Evolutionary conservation across 2,329 filamentous ascomycete species (phyloP).

Genomic region (Phyllosticta citriasiana): DNA sequence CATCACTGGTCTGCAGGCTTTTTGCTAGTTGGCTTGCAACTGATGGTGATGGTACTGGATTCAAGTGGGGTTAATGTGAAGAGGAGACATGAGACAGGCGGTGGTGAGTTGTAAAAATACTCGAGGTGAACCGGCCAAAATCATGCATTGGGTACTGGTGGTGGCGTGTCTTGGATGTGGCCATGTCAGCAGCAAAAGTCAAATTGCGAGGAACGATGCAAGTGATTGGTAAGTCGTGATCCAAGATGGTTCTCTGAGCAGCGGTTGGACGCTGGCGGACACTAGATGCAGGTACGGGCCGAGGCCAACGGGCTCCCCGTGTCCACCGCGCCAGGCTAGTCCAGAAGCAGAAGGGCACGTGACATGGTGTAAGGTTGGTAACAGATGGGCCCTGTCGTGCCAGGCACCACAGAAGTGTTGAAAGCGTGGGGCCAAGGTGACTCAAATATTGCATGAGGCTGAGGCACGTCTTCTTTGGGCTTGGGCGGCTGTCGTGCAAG

Average conservation of each 20-base stretch:
- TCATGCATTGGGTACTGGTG: not conserved
- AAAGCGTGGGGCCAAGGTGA: conserved; percentile 1
- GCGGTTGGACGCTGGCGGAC: not conserved
- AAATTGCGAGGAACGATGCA: not conserved
- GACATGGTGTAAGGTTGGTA: not conserved
- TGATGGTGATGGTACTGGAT: not conserved
- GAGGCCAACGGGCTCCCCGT: not conserved
- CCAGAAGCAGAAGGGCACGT: not conserved
- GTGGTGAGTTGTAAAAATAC: no score
- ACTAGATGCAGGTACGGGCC: not conserved
- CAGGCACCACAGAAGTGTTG: not conserved
- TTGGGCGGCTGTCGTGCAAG: conserved; percentile 2
- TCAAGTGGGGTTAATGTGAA: no score
- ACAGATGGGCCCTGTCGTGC: not conserved
- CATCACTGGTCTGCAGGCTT: conserved; percentile 63
- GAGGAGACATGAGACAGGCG: no score
- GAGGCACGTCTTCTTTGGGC: conserved; percentile 6
- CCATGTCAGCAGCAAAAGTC: no score
- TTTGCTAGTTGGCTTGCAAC: conserved; percentile 42
- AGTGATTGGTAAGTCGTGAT: not conserved
- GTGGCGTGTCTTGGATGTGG: no score
- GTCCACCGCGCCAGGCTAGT: no score
- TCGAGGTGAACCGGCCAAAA: no score
- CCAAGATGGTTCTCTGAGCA: not conserved
- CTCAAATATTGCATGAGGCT: conserved; percentile 8